Conservation (phyloP, 2,329 filamentous ascomycete genomes). For the Furcasterigmium sp. region DNA sequence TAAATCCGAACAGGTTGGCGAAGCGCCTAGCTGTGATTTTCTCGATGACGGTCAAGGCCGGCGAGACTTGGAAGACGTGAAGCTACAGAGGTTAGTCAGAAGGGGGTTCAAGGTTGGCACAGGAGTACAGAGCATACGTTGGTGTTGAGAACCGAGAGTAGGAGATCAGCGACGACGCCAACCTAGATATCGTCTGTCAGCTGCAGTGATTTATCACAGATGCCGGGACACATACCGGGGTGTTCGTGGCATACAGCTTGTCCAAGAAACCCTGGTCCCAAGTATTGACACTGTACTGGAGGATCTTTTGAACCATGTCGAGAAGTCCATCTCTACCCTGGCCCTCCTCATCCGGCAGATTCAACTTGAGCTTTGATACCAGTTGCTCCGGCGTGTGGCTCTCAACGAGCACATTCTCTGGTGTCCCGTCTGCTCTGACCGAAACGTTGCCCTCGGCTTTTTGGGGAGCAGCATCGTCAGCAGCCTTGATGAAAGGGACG, state of each 20-base stretch:
- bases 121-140: conserved; percentile 62
- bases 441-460: conserved; percentile 48
- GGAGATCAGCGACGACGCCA: conserved; percentile 77
- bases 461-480: conserved; percentile 55
- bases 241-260: conserved; percentile 89
- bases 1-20: conserved; percentile 72
- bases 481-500: conserved; percentile 64
- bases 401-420: conserved; percentile 58
- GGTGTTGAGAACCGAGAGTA: conserved; percentile 84
- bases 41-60: conserved; percentile 80
- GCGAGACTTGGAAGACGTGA: conserved; percentile 92
- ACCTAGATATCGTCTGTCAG: conserved; percentile 41
- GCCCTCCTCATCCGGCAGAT: conserved; percentile 50
- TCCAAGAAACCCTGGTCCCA: conserved; percentile 97
- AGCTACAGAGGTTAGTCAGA: too few species aligned
- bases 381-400: conserved; percentile 54
- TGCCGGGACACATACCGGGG: conserved; percentile 51
- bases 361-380: conserved; percentile 48
- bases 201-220: background rate
- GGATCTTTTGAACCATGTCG: conserved; percentile 61
- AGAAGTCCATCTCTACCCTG: conserved; percentile 70
- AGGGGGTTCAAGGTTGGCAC: too few species aligned
- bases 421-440: conserved; percentile 27
- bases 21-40: conserved; percentile 72
- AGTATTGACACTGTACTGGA: conserved; percentile 92